Base-by-base conservation (phyloP, 2,329 filamentous ascomycete species). In the Colletotrichum gloeosporioides region DNA sequence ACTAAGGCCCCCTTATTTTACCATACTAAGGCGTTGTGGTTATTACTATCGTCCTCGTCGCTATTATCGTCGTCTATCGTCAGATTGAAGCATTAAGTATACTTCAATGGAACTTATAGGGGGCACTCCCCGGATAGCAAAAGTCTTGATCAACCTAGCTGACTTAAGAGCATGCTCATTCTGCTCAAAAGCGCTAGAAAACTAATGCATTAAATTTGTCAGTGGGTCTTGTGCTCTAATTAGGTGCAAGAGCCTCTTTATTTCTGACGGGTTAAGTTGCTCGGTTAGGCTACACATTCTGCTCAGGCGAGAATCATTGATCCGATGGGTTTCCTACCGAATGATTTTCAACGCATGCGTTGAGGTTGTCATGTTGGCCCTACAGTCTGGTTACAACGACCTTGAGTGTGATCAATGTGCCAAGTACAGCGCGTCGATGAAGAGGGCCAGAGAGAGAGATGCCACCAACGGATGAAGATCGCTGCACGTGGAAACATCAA, bases 341-440 rank as follows among this genome's bases (percentile, higher is more conserved):
- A 1, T 10, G 18, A 1, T 3, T 0, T 44, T 44, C 18, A 44
- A 3, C 1, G 0, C 1, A n/a, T 44, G 5, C 18, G 18, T n/a
- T 44, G 39, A n/a, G 4, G 39, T 44, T 44, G 18, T 6, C 9
- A 4, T 44, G 0, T n/a, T 44, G 1, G 39, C 8, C 18, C 16
- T 44, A n/a, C 9, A 44, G 9, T 0, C 1, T n/a, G 39, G 16
- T 18, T 39, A 2, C 8, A 18, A 3, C 39, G 6, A 44, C 3
- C 39, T 3, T 18, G 16, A 39, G 36, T 39, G 39, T 44, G 18
- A 44, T n/a, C 39, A 44, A 44, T 44, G 18, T 1, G 9, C 2
- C 39, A 44, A n/a, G 39, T 1, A 1, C 39, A 44, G 39, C 18
- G 18, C 9, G 39, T 44, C 39, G 39, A 44, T 44, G 39, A 44